These are phyloP conservation scores for Apocynum venetum DNA, from an alignment of 257 asterid genomes.

Conservation along the genomic window DNA sequence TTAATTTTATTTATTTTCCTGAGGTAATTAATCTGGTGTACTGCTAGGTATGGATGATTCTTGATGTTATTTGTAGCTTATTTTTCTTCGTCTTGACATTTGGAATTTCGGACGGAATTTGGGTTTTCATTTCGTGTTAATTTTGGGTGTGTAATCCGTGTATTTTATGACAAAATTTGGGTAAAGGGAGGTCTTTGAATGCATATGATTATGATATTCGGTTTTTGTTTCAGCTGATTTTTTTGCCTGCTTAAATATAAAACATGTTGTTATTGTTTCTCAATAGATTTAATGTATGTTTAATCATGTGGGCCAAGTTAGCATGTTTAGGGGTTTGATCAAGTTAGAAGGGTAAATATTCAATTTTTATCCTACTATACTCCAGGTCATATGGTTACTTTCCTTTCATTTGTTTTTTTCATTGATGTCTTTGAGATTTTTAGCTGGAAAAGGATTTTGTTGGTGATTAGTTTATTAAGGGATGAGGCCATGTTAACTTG, in stretches of 20 bases:
- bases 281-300: not conserved
- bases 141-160: not conserved
- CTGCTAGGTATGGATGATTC: too few relatives aligned
- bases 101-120: not conserved
- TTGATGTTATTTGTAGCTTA: too few relatives aligned
- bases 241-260: not conserved
- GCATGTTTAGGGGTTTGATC: not conserved
- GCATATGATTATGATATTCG: not conserved
- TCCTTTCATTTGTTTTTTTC: not conserved
- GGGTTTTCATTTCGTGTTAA: not conserved
- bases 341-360: not conserved
- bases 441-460: not conserved
- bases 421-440: not conserved
- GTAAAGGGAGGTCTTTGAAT: not conserved
- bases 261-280: not conserved
- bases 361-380: not conserved
- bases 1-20: not conserved
- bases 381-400: not conserved
- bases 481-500: conserved; percentile 10
- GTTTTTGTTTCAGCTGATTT: not conserved
- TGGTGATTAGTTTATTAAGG: not conserved
- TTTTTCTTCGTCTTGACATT: too few relatives aligned
- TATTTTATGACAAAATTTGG: not conserved
- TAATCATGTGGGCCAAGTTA: not conserved
- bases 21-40: too few relatives aligned